Evolutionary conservation across 208 protist species (phyloP).

Genomic region (Porcisia deanei): DNA sequence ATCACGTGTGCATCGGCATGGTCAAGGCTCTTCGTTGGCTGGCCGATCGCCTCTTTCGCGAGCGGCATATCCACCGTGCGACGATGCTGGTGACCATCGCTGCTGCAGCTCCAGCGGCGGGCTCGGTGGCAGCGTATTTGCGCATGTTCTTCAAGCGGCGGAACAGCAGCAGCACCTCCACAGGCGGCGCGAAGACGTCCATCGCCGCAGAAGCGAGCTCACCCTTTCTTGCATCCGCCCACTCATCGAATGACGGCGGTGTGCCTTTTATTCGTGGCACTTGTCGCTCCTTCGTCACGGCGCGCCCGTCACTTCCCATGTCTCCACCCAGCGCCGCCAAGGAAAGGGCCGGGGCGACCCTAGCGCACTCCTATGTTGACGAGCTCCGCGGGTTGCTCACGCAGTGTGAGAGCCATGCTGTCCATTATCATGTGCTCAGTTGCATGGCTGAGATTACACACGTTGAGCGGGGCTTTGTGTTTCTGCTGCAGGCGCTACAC

Average conservation of each 20-base stretch:
- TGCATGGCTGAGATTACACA: constrained; percentile 63
- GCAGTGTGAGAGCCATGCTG: constrained; percentile 67
- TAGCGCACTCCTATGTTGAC: constrained; percentile 28
- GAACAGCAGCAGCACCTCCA: background rate
- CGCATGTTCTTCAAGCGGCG: constrained; percentile 45
- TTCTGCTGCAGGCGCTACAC: constrained; percentile 50
- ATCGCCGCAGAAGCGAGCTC: constrained; percentile 24
- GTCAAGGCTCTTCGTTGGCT: constrained; percentile 72
- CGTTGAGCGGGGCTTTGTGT: constrained; percentile 49
- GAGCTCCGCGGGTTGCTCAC: constrained; percentile 58
- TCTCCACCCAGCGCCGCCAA: background rate
- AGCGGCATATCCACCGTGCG: constrained; percentile 74
- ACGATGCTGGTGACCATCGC: constrained; percentile 74
- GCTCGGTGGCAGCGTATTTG: constrained; percentile 46
- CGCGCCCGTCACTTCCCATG: constrained; percentile 1
- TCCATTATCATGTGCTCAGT: constrained; percentile 62
- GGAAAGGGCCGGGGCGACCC: background rate
- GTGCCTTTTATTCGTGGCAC: background rate
- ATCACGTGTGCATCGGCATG: constrained; percentile 70
- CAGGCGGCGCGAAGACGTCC: background rate
- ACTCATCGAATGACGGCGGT: too few relatives aligned
- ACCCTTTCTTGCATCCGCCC: constrained; percentile 12
- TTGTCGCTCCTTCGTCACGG: background rate
- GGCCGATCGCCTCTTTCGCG: constrained; percentile 68
- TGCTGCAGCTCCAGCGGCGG: constrained; percentile 49